Evolutionary conservation across 2,329 filamentous ascomycete genomes (phyloP).

Genomic region (Penicillium sp.): DNA sequence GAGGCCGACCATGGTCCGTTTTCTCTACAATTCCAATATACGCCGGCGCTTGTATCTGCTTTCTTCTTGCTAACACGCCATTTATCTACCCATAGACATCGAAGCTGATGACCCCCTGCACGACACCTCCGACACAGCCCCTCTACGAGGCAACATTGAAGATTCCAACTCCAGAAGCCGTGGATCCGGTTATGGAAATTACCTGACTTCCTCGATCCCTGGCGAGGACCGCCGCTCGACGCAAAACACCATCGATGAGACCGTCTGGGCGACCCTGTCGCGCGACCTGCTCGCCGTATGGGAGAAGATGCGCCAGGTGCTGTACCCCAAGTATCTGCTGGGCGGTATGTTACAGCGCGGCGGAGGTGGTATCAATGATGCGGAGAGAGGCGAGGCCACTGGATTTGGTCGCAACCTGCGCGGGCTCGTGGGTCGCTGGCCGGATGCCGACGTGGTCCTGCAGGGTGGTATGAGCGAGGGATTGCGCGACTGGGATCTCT

Average conservation of each 20-base stretch:
- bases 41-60: neutral
- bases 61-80: neutral
- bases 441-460: constrained; percentile 64
- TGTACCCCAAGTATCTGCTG: constrained; percentile 92
- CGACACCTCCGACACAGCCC: constrained; percentile 67
- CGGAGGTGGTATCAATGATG: constrained; percentile 54
- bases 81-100: constrained; percentile 57
- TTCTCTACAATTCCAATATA: constrained; percentile 1
- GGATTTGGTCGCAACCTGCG: constrained; percentile 51
- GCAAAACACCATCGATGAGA: constrained; percentile 93
- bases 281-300: constrained; percentile 90
- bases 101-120: constrained; percentile 87
- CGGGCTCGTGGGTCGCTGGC: constrained; percentile 61
- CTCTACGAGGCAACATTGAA: constrained; percentile 80
- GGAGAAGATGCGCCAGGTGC: constrained; percentile 96
- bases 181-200: constrained; percentile 68
- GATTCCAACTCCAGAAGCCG: constrained; percentile 45
- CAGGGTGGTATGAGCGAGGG: constrained; percentile 80
- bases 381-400: constrained; percentile 56
- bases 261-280: constrained; percentile 93
- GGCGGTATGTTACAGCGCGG: constrained; percentile 60
- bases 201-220: constrained; percentile 83
- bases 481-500: constrained; percentile 94
- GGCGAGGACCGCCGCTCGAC: constrained; percentile 90
- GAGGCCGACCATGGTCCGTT: constrained; percentile 72